Conservation (phyloP, 1,284 basidiomycete species). For the Pterula multifida region DNA sequence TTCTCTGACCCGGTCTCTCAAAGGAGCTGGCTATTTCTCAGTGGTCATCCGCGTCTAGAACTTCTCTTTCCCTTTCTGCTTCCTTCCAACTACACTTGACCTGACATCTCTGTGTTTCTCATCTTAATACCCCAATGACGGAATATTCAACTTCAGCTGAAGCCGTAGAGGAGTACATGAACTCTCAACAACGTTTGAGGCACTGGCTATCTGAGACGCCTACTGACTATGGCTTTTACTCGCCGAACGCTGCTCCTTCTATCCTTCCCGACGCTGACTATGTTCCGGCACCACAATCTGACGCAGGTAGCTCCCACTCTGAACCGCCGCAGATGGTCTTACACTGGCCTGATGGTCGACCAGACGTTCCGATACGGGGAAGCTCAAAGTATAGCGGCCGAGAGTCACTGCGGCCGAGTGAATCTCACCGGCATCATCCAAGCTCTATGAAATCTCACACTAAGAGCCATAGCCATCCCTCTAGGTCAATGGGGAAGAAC, state of each 20-base stretch:
- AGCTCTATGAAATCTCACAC: not conserved
- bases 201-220: not conserved
- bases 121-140: not conserved
- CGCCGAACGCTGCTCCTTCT: not conserved
- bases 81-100: not conserved
- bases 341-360: conserved; percentile 1
- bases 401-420: not conserved
- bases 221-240: not conserved
- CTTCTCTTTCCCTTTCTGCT: not conserved
- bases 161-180: conserved; percentile 1
- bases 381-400: not conserved
- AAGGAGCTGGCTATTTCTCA: not conserved
- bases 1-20: not conserved
- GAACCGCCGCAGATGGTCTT: not conserved
- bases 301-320: not conserved
- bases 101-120: not conserved
- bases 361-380: not conserved
- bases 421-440: not conserved
- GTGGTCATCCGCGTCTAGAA: not conserved
- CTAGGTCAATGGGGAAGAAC: not conserved
- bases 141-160: not conserved
- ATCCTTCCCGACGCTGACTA: not conserved
- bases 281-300: not conserved
- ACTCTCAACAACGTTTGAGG: not conserved
- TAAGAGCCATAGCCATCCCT: not conserved